A percentile compares a stretch with the other conserved stretches of the same genome.
phyloP scores from a whole-genome alignment of 1,139 yeast genomes.

The Pichia sp. region DNA sequence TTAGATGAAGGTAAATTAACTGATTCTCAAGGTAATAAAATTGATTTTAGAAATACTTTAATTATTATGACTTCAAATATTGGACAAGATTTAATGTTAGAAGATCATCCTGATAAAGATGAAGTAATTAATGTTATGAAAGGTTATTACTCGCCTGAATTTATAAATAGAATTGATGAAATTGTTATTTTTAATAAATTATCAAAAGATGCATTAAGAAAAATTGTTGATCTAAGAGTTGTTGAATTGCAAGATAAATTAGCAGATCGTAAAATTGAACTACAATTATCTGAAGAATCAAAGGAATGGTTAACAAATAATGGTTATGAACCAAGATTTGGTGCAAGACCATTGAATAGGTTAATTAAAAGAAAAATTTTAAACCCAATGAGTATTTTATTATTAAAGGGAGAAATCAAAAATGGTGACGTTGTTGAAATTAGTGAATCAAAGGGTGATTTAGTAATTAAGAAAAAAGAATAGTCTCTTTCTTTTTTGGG shows the following conservation, averaged over 20 bases:
- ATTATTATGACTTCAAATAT: conserved; percentile 97
- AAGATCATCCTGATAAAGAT: conserved; percentile 53
- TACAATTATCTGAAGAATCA: conserved; percentile 52
- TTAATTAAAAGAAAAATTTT: conserved; percentile 73
- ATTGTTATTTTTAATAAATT: conserved; percentile 83
- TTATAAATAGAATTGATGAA: conserved; percentile 88
- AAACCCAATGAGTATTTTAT: conserved; percentile 76
- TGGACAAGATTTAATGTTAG: conserved; percentile 80
- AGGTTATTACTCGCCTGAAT: conserved; percentile 82
- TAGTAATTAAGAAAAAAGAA: background rate
- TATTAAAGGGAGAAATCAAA: conserved; percentile 73
- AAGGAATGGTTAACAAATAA: conserved; percentile 71
- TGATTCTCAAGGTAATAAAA: conserved; percentile 89
- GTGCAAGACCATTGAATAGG: conserved; percentile 94
- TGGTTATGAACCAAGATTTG: conserved; percentile 88
- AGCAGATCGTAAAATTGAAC: conserved; percentile 66
- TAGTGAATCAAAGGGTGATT: conserved; percentile 8
- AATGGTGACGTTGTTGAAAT: conserved; percentile 56
- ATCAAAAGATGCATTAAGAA: conserved; percentile 63
- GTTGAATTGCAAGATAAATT: conserved; percentile 74
- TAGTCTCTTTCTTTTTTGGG: background rate
- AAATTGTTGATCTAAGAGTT: conserved; percentile 78
- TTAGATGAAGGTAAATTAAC: conserved; percentile 92
- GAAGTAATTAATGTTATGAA: conserved; percentile 64
- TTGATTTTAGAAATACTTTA: conserved; percentile 89